Conservation (phyloP, 2,329 filamentous ascomycete genomes). For the Microcyclosporella mali region DNA sequence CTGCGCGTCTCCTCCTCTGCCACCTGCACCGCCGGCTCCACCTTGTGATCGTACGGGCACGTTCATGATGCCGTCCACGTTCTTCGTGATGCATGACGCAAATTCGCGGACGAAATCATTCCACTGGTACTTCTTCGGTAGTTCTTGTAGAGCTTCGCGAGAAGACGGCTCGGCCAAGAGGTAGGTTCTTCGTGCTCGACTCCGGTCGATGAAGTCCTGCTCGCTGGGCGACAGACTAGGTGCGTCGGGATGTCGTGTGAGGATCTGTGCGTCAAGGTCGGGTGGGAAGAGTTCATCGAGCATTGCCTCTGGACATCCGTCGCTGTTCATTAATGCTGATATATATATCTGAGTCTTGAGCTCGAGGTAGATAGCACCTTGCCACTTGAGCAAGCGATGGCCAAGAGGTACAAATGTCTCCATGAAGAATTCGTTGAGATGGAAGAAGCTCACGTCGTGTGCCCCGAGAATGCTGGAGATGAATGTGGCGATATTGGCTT, state of each 20-base stretch:
- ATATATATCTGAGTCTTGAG: constrained; percentile 64
- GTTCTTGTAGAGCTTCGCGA: constrained; percentile 39
- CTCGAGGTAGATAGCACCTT: constrained; percentile 56
- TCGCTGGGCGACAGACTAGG: constrained; percentile 52
- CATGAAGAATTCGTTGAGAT: constrained; percentile 58
- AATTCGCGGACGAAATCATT: constrained; percentile 57
- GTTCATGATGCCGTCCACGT: constrained; percentile 43
- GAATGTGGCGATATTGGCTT: constrained; percentile 60
- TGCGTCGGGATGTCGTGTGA: constrained; percentile 50
- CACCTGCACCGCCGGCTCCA: constrained; percentile 2
- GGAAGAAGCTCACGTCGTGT: constrained; percentile 58
- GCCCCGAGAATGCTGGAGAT: constrained; percentile 56
- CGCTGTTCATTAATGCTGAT: constrained; percentile 52
- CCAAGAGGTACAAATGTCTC: constrained; percentile 58
- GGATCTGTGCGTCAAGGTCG: constrained; percentile 49
- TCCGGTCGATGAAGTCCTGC: constrained; percentile 53
- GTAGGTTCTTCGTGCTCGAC: constrained; percentile 50
- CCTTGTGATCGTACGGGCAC: constrained; percentile 25
- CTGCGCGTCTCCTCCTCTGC: constrained; percentile 4
- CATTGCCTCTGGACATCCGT: constrained; percentile 50
- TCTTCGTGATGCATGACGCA: constrained; percentile 52
- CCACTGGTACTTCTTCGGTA: constrained; percentile 59
- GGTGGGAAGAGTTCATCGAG: constrained; percentile 55
- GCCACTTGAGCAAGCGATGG: constrained; percentile 52
- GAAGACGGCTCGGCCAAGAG: constrained; percentile 45